phyloP scores from a whole-genome alignment of 2,329 filamentous ascomycete species.

The Hypoxylon sp. region DNA sequence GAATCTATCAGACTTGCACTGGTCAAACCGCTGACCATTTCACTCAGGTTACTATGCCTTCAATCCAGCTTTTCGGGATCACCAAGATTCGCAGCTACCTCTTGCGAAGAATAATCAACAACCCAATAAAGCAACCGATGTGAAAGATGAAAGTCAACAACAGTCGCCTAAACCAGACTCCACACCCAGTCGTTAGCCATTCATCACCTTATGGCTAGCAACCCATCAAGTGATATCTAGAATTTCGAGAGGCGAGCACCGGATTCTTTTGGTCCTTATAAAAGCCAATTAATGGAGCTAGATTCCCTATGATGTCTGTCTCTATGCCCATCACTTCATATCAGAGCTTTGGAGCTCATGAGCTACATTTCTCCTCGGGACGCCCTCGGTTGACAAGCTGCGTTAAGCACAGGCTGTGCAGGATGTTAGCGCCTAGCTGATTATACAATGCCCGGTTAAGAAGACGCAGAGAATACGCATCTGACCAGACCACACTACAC shows the following conservation, averaged over 20 bases:
- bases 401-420: no score
- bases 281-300: neutral
- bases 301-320: neutral
- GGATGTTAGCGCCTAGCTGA: no score
- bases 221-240: neutral
- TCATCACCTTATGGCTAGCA: neutral
- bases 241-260: neutral
- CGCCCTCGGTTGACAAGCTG: neutral
- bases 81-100: constrained; percentile 29
- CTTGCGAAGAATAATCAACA: constrained; percentile 25
- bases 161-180: constrained; percentile 15
- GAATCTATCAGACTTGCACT: constrained; percentile 9
- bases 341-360: neutral
- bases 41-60: constrained; percentile 45
- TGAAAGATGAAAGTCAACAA: constrained; percentile 13
- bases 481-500: neutral
- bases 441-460: no score
- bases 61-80: constrained; percentile 40
- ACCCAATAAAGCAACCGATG: constrained; percentile 9
- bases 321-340: neutral
- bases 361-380: neutral
- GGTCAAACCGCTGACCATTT: constrained; percentile 25
- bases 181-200: constrained; percentile 21
- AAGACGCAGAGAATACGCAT: no score
- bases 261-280: no score